Base-by-base conservation (phyloP, 2,329 filamentous ascomycete species). In the Rhynchosporium graminicola region DNA sequence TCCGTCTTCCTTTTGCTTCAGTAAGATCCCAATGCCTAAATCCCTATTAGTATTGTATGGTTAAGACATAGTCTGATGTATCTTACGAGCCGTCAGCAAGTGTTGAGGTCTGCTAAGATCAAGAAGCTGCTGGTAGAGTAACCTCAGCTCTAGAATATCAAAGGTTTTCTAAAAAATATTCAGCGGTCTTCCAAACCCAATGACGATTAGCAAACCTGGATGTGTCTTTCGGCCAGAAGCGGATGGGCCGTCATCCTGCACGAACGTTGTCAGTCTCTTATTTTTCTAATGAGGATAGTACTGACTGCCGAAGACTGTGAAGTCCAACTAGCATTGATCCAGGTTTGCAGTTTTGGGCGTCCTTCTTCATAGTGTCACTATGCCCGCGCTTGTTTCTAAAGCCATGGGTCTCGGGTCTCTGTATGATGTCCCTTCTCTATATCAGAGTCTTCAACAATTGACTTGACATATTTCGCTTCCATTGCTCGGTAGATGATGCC, bases 231-330 rank as follows among this genome's bases (percentile, higher is more conserved):
- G 3, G 58, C 47, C 3, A 60, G 33, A 12, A 65, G 38, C 0
- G 63, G 63, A 54, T 62, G 57, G 6, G 63, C 52, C 4, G 54
- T 62, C 54, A 60, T 59, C 10, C 52, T 63, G 43, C 9, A 20
- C 10, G 31, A 36, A 6, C 6, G n/a, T 43, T 56, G 59, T n/a
- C 38, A 47, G 5, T 9, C 6, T 48, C 31, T 8, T 3, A 31
- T 31, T 9, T 57, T 5, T 13, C 28, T 8, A 20, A n/a, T 2
- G 6, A 31, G 12, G 10, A 2, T 29, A 26, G 50, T 4, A 54
- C 58, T 54, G 9, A 60, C 58, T 52, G 48, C 9, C 58, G 48
- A 8, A 60, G 48, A 38, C 29, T 8, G 2, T 3, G 52, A 7
- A 60, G 6, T 5, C 28, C 46, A 2, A 46, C 12, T n/a, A 59